Evolutionary conservation across 352 stramenopile genomes (phyloP), one percentile per base, ranked within the genome.

Genomic region (Globisporangium abappressorium): DNA sequence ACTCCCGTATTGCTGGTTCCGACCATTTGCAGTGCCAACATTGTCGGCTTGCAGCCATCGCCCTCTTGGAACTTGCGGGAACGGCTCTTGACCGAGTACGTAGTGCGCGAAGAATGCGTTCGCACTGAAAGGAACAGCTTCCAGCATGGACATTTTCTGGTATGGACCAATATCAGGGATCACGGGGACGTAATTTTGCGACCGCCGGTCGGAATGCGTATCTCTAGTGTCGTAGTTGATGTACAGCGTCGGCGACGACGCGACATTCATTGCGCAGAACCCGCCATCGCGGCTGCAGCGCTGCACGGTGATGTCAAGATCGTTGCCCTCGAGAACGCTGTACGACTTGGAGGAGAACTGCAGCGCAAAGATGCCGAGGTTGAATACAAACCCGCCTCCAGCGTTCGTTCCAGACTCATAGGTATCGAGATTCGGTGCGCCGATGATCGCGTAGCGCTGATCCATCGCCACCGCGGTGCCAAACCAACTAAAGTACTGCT

Each of bases 1-100:
- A 71, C 89, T 96, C 20, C 93, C 95, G 62, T 98, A 98, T 62
- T 90, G 97, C 67, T 98, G 92, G 18, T 91, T 91, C 5, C 91
- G 82, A 7, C 89, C 81, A 49, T 94, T 91, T 0, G 94, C 94
- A 14, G 92, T 94, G 18, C 91, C 92, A n/a, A 92, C 84, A 49
- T 82, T 80, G 36, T 94, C 65, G 5, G 68, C 67, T 18, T 67
- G 22, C 3, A 95, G 76, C 81, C 80, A 85, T 71, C 80, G 73
- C 64, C 93, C 78, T 65, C 70, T 72, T 46, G 74, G 64, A 28
- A 96, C 66, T 61, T 89, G 74, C 66, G 89, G 93, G 24, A 91
- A 97, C 24, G 84, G 87, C 59, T 95, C 81, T 58, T 93, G 87
- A 0, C 85, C 84, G n/a, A 61, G 56, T 0, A 93, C 78, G 66